Evolutionary conservation across 805 yeast genomes (phyloP), one percentile per base, ranked within the genome.

Genomic region (Saturnispora silvae): DNA sequence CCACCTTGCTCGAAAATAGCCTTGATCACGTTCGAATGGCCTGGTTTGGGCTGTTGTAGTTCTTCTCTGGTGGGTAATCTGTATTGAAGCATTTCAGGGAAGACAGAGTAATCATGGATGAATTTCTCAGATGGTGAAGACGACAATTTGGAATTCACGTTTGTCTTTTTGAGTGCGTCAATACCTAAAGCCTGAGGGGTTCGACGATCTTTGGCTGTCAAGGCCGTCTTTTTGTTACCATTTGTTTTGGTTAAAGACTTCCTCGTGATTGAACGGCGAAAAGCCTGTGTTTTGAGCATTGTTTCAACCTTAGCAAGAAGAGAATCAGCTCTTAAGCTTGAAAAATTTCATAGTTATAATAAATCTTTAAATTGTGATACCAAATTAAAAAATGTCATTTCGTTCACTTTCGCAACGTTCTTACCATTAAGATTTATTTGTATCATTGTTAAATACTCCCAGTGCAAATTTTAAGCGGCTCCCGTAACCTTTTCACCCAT

Each of bases 1-100:
- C 65, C 67, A 30, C 65, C 61, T 35, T 49, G 48, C 33, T 60
- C 59, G 43, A 52, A 52, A 14, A 56, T 32, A 15, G 44, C 42
- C 30, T 47, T 46, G 10, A 54, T 29, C 8, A 54, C 15, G 32
- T 56, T 56, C 4, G 47, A 33, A 33, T 52, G 51, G 2, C 48
- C 44, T 20, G 45, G 38, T 4, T 45, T 40, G 5, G 46, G 46
- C n/a, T 39, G 31, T 4, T 38, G 42, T 17, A 35, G 30, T n/a
- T 53, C 54, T 10, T 37, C 43, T 4, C 45, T 43, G 4, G 43
- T 42, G 2, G 61, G 60, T 34, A 59, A 30, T 32, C 62, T 38
- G 34, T 43, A 50, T 40, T 56, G 61, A 5, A 53, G 35, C 27
- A 49, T 45, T 16, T 48, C 47, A 1, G 62, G 62, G n/a, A 53